Conservation (phyloP, 768 basidiomycete genomes). For the Rhizopogon salebrosus region DNA sequence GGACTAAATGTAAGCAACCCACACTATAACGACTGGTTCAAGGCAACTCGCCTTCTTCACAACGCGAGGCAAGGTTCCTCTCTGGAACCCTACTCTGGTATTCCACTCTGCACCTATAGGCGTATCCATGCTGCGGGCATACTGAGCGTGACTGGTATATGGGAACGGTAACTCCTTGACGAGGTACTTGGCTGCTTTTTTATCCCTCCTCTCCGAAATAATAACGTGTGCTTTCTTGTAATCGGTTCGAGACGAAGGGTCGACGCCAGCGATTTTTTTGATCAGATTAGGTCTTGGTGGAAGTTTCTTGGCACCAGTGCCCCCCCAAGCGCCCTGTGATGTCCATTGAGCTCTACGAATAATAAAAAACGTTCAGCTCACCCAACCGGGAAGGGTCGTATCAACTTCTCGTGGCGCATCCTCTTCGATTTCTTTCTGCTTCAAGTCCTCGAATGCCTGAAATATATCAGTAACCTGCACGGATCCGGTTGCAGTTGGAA, state of each 20-base stretch:
- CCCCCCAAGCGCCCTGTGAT: constrained; percentile 86
- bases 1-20: constrained; percentile 3
- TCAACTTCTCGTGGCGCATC: constrained; percentile 89
- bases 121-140: constrained; percentile 74
- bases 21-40: constrained; percentile 7
- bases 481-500: neutral
- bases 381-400: constrained; percentile 93
- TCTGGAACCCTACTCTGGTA: constrained; percentile 78
- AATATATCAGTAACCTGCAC: neutral
- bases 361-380: constrained; percentile 23
- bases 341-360: neutral
- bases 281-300: constrained; percentile 66
- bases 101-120: constrained; percentile 94
- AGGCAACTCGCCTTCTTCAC: constrained; percentile 66
- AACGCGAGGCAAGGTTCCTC: constrained; percentile 78
- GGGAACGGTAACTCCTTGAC: constrained; percentile 92
- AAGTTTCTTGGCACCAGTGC: constrained; percentile 58
- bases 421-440: constrained; percentile 73
- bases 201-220: constrained; percentile 93
- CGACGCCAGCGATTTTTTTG: constrained; percentile 79
- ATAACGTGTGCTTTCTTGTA: constrained; percentile 84
- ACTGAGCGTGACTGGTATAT: constrained; percentile 91
- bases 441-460: constrained; percentile 84
- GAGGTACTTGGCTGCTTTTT: constrained; percentile 86
- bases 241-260: constrained; percentile 76